Evolutionary conservation across 1,139 yeast genomes (phyloP).

Genomic region (Blastobotrys petasosporus): DNA sequence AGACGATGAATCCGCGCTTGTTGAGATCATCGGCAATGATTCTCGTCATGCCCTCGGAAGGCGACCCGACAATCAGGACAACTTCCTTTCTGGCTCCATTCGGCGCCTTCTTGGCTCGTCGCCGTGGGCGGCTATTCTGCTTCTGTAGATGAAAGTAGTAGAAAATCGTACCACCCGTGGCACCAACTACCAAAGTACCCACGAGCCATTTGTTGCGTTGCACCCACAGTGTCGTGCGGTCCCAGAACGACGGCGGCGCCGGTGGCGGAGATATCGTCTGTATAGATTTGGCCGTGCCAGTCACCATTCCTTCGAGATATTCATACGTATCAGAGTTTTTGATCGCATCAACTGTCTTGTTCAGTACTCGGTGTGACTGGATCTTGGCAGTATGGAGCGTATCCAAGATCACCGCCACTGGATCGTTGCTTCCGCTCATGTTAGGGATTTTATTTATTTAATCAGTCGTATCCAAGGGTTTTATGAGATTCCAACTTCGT

Average conservation of each 20-base stretch:
- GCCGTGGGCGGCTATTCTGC: slow-evolving; percentile 20
- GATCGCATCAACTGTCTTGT: slow-evolving; percentile 21
- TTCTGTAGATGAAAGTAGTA: slow-evolving; percentile 14
- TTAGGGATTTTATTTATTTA: neutral
- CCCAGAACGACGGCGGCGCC: slow-evolving; percentile 24
- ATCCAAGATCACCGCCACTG: slow-evolving; percentile 25
- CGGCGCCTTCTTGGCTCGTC: slow-evolving; percentile 57
- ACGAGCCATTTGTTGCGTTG: slow-evolving; percentile 24
- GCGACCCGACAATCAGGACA: slow-evolving; percentile 68
- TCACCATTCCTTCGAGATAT: slow-evolving; percentile 16
- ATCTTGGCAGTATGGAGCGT: slow-evolving; percentile 21
- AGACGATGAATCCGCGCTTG: slow-evolving; percentile 73
- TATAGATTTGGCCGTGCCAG: slow-evolving; percentile 9
- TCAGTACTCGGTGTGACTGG: slow-evolving; percentile 22
- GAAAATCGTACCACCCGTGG: slow-evolving; percentile 23
- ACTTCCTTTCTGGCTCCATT: slow-evolving; percentile 76
- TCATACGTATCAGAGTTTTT: slow-evolving; percentile 20
- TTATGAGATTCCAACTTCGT: no score
- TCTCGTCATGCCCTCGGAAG: slow-evolving; percentile 67
- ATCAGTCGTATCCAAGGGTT: no score
- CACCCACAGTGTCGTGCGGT: slow-evolving; percentile 27
- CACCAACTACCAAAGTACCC: slow-evolving; percentile 22
- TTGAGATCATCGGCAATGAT: slow-evolving; percentile 69
- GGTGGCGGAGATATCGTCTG: slow-evolving; percentile 20
- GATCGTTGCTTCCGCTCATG: slow-evolving; percentile 19